These are phyloP conservation scores for Naganishia vishniacii DNA, from an alignment of 768 basidiomycete species.

Conservation along the genomic window DNA sequence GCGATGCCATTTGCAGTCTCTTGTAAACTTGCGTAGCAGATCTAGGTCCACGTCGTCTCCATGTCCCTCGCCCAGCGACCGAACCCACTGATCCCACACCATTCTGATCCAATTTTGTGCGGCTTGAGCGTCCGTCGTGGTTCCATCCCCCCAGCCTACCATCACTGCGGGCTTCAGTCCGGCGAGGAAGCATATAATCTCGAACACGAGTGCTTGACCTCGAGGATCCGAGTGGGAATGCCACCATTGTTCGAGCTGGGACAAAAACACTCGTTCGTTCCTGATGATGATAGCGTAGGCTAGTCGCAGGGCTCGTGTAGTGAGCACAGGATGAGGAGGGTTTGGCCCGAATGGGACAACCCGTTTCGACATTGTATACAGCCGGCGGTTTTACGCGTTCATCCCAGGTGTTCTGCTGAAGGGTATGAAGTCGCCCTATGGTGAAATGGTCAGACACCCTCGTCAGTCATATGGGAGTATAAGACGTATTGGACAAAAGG, in stretches of 20 bases:
- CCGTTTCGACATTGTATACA: conserved; percentile 1
- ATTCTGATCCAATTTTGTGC: conserved; percentile 20
- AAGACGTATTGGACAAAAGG: no score
- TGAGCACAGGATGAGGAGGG: conserved; percentile 7
- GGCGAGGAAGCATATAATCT: conserved; percentile 16
- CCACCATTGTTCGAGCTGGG: conserved; percentile 11
- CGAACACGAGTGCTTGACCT: conserved; percentile 18
- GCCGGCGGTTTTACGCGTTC: background rate
- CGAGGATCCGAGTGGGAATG: conserved; percentile 16
- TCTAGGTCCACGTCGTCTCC: conserved; percentile 8
- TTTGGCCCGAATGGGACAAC: conserved; percentile 20
- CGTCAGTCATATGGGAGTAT: no score
- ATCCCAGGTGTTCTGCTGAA: background rate
- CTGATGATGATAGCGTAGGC: conserved; percentile 5
- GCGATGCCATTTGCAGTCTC: conserved; percentile 18
- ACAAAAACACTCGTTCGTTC: conserved; percentile 17
- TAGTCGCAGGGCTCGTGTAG: background rate
- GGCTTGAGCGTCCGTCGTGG: conserved; percentile 1
- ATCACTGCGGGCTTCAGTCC: conserved; percentile 23
- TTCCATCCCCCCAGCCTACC: conserved; percentile 26
- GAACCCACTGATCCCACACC: conserved; percentile 17
- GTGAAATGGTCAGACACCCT: no score
- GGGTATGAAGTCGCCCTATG: background rate
- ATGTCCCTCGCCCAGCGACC: background rate
- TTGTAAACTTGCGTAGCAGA: conserved; percentile 10